A percentile compares a stretch with the other conserved stretches of the same genome.
phyloP scores from a whole-genome alignment of 2,329 filamentous ascomycete genomes.

The Coniochaeta pulveracea region DNA sequence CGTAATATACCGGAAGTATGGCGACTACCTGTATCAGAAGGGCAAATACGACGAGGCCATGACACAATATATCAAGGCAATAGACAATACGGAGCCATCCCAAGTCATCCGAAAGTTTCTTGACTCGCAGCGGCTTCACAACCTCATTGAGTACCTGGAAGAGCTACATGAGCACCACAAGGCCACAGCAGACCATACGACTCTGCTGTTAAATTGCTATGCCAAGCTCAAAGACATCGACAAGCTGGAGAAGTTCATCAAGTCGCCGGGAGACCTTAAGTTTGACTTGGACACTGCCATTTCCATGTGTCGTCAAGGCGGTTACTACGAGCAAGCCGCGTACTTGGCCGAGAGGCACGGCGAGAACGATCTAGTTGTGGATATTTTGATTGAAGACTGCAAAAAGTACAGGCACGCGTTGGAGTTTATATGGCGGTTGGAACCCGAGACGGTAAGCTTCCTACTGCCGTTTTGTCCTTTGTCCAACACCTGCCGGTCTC shows the following conservation, averaged over 20 bases:
- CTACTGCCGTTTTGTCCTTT: not conserved
- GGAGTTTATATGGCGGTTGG: conserved; percentile 81
- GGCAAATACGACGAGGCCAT: conserved; percentile 97
- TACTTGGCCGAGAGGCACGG: conserved; percentile 91
- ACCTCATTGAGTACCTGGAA: conserved; percentile 92
- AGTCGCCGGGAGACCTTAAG: conserved; percentile 84
- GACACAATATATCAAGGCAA: conserved; percentile 93
- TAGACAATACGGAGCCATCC: conserved; percentile 91
- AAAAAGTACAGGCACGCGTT: conserved; percentile 83
- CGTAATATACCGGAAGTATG: conserved; percentile 84
- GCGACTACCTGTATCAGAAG: conserved; percentile 89
- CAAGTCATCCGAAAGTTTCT: conserved; percentile 95
- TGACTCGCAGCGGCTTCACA: conserved; percentile 94
- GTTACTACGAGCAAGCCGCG: conserved; percentile 92
- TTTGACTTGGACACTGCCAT: conserved; percentile 97
- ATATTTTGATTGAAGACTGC: conserved; percentile 91
- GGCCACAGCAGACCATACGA: conserved; percentile 92
- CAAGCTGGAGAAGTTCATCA: conserved; percentile 94
- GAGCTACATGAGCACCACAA: conserved; percentile 90
- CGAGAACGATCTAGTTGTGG: conserved; percentile 86
- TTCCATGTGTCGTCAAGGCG: conserved; percentile 91
- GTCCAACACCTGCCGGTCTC: too few relatives aligned
- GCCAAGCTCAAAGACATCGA: conserved; percentile 95
- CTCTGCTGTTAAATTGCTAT: conserved; percentile 89
- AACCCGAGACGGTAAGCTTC: conserved; percentile 59